Percentiles rank a stretch among this genome's conserved stretches.
phyloP scores from a whole-genome alignment of 768 basidiomycete genomes.

The Xerocomellus amylosporus region DNA sequence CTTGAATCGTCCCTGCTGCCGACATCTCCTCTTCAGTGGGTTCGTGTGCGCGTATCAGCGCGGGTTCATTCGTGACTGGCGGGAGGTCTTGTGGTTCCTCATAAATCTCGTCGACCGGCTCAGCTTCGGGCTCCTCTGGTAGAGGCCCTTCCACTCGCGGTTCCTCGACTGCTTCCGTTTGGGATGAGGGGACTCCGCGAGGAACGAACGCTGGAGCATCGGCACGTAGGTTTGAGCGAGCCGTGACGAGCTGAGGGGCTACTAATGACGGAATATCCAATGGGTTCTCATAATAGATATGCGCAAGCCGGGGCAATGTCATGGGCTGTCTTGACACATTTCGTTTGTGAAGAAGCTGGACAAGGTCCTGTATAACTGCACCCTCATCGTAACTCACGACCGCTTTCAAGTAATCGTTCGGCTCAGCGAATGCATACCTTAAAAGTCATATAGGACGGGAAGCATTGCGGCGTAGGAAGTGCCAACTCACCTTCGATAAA shows the following conservation, averaged over 20 bases:
- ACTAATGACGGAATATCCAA: conserved; percentile 34
- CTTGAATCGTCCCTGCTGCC: conserved; percentile 26
- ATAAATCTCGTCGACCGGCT: conserved; percentile 7
- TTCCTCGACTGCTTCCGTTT: background rate
- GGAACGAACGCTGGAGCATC: conserved; percentile 20
- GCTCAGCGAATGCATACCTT: background rate
- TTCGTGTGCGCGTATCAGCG: conserved; percentile 14
- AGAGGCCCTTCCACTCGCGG: background rate
- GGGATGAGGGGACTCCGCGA: background rate
- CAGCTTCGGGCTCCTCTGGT: background rate
- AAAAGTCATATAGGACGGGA: background rate
- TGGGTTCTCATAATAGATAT: conserved; percentile 29
- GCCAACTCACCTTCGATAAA: conserved; percentile 6
- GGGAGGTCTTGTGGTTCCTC: conserved; percentile 13
- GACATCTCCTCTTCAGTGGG: conserved; percentile 27
- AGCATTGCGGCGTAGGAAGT: background rate
- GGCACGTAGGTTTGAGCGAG: conserved; percentile 11
- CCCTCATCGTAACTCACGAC: conserved; percentile 6
- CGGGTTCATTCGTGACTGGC: conserved; percentile 11
- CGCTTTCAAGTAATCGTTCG: conserved; percentile 10
- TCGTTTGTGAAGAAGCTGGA: conserved; percentile 22
- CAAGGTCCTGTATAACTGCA: conserved; percentile 14
- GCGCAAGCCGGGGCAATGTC: conserved; percentile 23
- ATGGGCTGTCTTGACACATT: background rate
- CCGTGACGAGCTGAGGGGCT: conserved; percentile 10